A percentile compares a stretch with the other conserved stretches of the same genome.
phyloP scores from a whole-genome alignment of 345 rosid species.

The Nephelium lappaceum region DNA sequence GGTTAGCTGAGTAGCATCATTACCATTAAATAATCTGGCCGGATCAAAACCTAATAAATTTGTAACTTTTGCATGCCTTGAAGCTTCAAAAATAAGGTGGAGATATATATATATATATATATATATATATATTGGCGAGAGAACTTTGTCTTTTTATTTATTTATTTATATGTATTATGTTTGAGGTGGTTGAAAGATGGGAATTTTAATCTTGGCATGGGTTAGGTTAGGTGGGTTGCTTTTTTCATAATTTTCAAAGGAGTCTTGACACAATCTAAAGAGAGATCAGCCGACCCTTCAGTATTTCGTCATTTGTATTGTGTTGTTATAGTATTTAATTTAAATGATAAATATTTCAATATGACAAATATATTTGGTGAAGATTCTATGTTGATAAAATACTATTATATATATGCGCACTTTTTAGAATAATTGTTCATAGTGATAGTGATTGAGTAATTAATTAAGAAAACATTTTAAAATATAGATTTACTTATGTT shows the following conservation, averaged over 20 bases:
- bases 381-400: too few species aligned
- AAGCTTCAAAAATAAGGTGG: background rate
- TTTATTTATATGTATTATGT: background rate
- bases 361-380: too few species aligned
- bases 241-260: background rate
- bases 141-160: background rate
- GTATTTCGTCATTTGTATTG: too few species aligned
- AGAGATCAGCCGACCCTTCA: background rate
- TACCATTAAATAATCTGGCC: background rate
- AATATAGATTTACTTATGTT: too few species aligned
- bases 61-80: background rate
- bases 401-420: too few species aligned
- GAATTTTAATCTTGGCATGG: background rate
- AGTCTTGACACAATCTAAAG: background rate
- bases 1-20: background rate
- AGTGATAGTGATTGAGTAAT: too few species aligned
- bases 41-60: background rate
- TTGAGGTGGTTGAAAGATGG: background rate
- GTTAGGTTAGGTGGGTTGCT: background rate
- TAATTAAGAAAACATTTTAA: too few species aligned
- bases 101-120: too few species aligned
- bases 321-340: too few species aligned
- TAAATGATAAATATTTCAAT: too few species aligned
- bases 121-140: too few species aligned
- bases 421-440: too few species aligned